Base-by-base conservation (phyloP, 768 basidiomycete species). In the Xanthoconium purpureum region DNA sequence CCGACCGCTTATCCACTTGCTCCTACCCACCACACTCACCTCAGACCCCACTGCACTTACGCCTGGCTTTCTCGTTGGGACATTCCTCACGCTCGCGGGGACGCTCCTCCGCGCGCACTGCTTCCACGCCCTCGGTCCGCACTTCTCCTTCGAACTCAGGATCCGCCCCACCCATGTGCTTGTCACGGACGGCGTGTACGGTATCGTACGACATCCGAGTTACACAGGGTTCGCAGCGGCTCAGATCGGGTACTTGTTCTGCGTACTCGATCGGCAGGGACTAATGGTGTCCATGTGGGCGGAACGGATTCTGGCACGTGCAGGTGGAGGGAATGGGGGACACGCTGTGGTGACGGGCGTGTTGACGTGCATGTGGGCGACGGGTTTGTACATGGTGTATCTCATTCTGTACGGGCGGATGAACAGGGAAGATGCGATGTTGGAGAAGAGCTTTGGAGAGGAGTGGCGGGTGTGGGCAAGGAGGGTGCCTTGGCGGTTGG, bases 181-280 rank as follows among this genome's bases (percentile, higher is more conserved):
- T 50, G 56, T 73, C 36, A 71, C 67, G 1, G 5, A 47, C 0
- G 66, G 70, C 1, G 59, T 51, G 10, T 70, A 73, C 54, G 9
- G 56, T 10, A 15, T 65, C 53, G 63, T 72, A 7, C 66, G 71
- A 1, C 71, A 73, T 52, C 72, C 72, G 11, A 64, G 64, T 29
- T 72, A 73, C 38, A 67, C 67, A 1, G 68, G 39, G 7, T 15
- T 6, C 0, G 0, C 50, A 1, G 8, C 10, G 4, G 6, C 48
- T 15, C 12, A 8, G 3, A 3, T 55, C 0, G 66, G 67, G 0
- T 49, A 46, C 35, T 4, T 54, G 1, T 17, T 24, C 24, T 66
- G 54, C n/a, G 7, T 52, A 10, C 29, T 63, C 20, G 58, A 59
- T 36, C 42, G 13, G 17, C 35, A 28, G 3, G 46, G 53, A 3